phyloP scores from a whole-genome alignment of 2,329 filamentous ascomycete species.

The Hypocreales sp. region DNA sequence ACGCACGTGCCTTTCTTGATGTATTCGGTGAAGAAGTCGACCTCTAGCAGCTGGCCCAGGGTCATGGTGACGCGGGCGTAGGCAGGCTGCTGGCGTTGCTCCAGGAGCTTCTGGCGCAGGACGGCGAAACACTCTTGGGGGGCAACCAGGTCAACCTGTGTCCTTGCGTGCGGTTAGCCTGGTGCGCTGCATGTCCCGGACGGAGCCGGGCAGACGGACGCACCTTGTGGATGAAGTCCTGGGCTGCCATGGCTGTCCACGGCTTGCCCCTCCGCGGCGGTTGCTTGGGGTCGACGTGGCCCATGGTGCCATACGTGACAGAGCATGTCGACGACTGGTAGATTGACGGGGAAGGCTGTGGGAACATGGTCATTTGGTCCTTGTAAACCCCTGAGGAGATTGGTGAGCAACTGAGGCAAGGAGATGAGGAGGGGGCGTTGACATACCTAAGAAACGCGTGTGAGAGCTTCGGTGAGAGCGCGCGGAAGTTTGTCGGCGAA shows the following conservation, averaged over 20 bases:
- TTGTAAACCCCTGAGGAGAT: too few relatives aligned
- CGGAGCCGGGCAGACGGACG: not conserved
- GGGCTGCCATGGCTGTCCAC: slow-evolving; percentile 51
- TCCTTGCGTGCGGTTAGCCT: too few relatives aligned
- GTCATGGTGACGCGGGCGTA: slow-evolving; percentile 62
- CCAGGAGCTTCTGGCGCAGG: slow-evolving; percentile 35
- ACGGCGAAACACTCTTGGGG: slow-evolving; percentile 45
- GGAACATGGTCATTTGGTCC: slow-evolving; percentile 32
- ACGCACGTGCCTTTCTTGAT: slow-evolving; percentile 53
- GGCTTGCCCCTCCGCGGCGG: slow-evolving; percentile 59
- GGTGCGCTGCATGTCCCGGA: too few relatives aligned
- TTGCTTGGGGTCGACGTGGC: slow-evolving; percentile 55
- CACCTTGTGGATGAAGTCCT: slow-evolving; percentile 56
- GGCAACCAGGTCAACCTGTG: slow-evolving; percentile 53
- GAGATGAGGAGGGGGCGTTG: too few relatives aligned
- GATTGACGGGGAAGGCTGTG: slow-evolving; percentile 25
- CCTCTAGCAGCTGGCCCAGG: slow-evolving; percentile 54
- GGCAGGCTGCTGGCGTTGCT: slow-evolving; percentile 15
- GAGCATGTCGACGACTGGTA: slow-evolving; percentile 53
- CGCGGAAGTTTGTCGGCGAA: slow-evolving; percentile 1
- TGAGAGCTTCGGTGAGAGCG: not conserved
- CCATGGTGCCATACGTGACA: slow-evolving; percentile 53
- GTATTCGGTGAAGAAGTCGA: slow-evolving; percentile 68
- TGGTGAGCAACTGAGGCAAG: too few relatives aligned
- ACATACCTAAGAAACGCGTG: too few relatives aligned